These are phyloP conservation scores for Umbelopsis sp. DNA, from an alignment of 192 early-diverging fungal genomes.

Conservation along the genomic window DNA sequence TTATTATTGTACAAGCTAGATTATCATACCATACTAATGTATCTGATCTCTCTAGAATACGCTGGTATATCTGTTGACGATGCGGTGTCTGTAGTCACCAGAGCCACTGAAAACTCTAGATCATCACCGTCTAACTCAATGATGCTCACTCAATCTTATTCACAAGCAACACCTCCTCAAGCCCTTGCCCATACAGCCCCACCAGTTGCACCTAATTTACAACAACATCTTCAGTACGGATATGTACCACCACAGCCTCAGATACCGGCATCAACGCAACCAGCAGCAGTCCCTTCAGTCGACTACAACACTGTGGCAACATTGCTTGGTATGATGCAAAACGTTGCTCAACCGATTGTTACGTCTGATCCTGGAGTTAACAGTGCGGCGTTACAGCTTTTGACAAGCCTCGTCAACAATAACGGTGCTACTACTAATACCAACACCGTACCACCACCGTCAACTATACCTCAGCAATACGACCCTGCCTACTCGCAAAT, in stretches of 20 bases:
- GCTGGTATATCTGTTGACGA: conserved; percentile 16
- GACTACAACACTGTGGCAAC: neutral
- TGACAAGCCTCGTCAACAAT: neutral
- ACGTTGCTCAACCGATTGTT: neutral
- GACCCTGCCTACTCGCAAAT: conserved; percentile 8
- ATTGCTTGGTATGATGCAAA: neutral
- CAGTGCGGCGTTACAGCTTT: neutral
- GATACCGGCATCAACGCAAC: neutral
- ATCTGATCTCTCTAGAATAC: neutral
- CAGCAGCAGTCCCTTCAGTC: neutral
- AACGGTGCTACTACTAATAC: neutral
- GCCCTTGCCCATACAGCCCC: neutral
- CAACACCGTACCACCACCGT: neutral
- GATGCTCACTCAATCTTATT: neutral
- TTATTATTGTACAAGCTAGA: neutral
- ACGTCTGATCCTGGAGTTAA: neutral
- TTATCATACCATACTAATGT: neutral
- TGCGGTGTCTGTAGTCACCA: neutral
- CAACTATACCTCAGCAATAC: neutral
- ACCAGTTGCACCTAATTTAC: neutral
- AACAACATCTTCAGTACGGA: neutral
- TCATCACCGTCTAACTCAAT: neutral
- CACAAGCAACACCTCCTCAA: neutral
- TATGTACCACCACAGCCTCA: neutral
- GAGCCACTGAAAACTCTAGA: neutral